Base-by-base conservation (phyloP, 176 grass and related monocot genomes). In the Rhipidocladum racemiflorum region DNA sequence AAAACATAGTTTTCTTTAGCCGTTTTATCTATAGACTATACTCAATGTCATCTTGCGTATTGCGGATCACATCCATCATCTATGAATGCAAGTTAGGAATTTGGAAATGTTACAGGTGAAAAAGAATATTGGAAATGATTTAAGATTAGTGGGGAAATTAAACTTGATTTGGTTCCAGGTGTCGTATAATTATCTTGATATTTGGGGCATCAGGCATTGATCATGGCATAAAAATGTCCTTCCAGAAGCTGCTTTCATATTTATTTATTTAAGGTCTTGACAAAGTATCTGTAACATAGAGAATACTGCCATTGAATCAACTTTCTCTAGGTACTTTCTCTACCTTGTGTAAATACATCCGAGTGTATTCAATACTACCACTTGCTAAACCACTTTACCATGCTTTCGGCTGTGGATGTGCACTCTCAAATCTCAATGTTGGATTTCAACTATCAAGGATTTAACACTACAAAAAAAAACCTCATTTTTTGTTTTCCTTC, bases 181-280 rank as follows among this genome's bases (percentile, higher is more conserved):
- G 81, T 30, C 46, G 13, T 56, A 59, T 44, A 77, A 3, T 68
- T 36, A 23, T 84, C 34, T 68, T 84, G 50, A 46, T 39, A 27
- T 60, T 18, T 24, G 18, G 18, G 2, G 21, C 32, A 35, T 38
- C 7, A 9, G 7, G 9, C 21, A 56, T 34, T 77, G 27, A n/a
- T 53, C 28, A 60, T 61, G 28, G 3, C 14, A 61, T 69, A 36
- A 57, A 68, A 59, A 7, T 4, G n/a, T 23, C 51, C 36, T 76
- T 76, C 62, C 4, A 84, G 38, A 15, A 36, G n/a, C 7, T 32
- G 25, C 21, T 4, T 59, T 40, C 2, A 3, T 17, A 77, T n/a
- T 30, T 68, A 49, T 70, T 48, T 85, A 68, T 55, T 76, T 77
- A 3, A 57, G 21, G n/a, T 57, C 55, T 28, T 76, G 55, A 61